These are phyloP conservation scores for Rhodotorula sp. DNA, from an alignment of 1,284 basidiomycete genomes.

Conservation along the genomic window DNA sequence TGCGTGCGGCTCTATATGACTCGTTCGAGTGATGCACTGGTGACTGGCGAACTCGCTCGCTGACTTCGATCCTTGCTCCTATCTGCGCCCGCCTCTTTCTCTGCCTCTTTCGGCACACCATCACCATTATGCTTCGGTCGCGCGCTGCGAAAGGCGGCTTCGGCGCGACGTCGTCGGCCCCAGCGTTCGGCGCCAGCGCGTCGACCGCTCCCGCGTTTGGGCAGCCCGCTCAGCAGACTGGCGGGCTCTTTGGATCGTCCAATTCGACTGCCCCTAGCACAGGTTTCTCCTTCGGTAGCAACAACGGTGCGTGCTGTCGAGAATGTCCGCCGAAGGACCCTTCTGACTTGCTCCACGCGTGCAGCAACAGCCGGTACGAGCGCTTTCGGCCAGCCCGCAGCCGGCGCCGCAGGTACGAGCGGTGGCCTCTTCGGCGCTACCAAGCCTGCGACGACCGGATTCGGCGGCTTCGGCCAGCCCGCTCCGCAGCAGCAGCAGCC, in stretches of 20 bases:
- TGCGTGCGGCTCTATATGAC: slow-evolving; percentile 2
- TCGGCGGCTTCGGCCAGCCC: slow-evolving; percentile 33
- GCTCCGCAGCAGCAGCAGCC: slow-evolving; percentile 27
- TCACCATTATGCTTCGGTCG: not conserved
- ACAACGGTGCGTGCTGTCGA: not conserved
- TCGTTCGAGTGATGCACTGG: not conserved
- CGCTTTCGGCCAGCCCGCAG: slow-evolving; percentile 25
- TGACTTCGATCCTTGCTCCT: not conserved
- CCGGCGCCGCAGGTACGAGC: slow-evolving; percentile 6
- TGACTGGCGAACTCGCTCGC: not conserved
- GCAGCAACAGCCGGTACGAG: slow-evolving; percentile 7
- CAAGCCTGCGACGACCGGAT: slow-evolving; percentile 38
- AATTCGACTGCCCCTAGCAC: slow-evolving; percentile 12
- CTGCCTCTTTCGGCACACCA: too few relatives aligned
- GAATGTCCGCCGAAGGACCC: not conserved
- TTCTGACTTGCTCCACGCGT: too few relatives aligned
- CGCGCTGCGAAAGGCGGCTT: slow-evolving; percentile 25
- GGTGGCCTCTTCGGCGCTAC: slow-evolving; percentile 37
- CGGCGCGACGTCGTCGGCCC: slow-evolving; percentile 20
- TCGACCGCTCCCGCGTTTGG: slow-evolving; percentile 30
- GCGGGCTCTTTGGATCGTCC: slow-evolving; percentile 29
- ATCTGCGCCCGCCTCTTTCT: not conserved
- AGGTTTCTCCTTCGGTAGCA: slow-evolving; percentile 38
- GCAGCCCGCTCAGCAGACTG: slow-evolving; percentile 19
- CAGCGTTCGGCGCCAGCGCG: slow-evolving; percentile 25